Conservation (phyloP, 805 yeast species). For the Candida cerambycidarum region DNA sequence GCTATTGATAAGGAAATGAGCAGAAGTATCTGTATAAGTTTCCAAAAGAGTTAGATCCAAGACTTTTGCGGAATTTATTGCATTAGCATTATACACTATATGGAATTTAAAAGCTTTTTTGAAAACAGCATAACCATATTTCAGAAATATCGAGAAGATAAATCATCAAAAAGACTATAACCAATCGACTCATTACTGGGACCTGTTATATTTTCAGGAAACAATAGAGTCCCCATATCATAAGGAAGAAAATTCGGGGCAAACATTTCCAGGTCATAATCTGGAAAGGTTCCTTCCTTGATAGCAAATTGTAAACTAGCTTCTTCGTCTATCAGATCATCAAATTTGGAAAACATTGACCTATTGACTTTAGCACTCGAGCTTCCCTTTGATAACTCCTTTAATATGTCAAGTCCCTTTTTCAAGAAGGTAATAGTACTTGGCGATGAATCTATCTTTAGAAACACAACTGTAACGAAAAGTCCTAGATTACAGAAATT, state of each 20-base stretch:
- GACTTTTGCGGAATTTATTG: too few relatives aligned
- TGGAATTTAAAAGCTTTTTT: too few relatives aligned
- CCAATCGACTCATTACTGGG: background rate
- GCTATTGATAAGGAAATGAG: background rate
- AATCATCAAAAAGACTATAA: conserved; percentile 1
- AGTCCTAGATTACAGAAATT: conserved; percentile 17
- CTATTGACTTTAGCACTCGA: conserved; percentile 14
- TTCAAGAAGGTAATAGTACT: conserved; percentile 15
- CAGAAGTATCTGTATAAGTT: background rate
- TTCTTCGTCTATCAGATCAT: background rate
- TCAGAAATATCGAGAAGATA: background rate
- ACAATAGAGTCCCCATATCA: conserved; percentile 1
- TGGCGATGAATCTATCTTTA: conserved; percentile 16
- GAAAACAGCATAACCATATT: too few relatives aligned
- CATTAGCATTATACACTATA: too few relatives aligned
- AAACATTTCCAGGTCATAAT: background rate
- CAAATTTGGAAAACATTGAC: background rate
- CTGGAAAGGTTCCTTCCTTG: background rate
- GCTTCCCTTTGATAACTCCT: conserved; percentile 14
- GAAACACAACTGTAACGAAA: conserved; percentile 15
- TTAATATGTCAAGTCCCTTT: conserved; percentile 16
- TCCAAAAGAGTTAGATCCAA: too few relatives aligned
- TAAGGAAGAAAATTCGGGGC: background rate
- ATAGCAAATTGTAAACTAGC: background rate
- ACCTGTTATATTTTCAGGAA: background rate